These are phyloP conservation scores for Lactarius vividus DNA, from an alignment of 768 basidiomycete genomes.

Conservation along the genomic window DNA sequence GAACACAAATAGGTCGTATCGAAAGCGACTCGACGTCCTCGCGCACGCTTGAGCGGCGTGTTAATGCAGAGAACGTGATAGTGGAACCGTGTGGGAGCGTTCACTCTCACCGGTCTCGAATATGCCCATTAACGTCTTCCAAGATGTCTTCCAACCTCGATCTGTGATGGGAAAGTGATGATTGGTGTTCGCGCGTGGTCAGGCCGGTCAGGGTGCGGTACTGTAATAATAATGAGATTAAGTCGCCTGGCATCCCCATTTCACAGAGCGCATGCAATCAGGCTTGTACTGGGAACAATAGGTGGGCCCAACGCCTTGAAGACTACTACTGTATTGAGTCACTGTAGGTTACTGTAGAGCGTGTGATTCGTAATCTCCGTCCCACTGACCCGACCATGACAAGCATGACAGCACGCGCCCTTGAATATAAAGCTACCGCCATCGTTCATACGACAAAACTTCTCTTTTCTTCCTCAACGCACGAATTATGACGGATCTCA, in stretches of 20 bases:
- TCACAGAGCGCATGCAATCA: neutral
- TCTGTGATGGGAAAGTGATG: neutral
- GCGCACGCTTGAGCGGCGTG: constrained; percentile 1
- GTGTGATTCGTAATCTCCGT: neutral
- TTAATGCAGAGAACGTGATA: constrained; percentile 4
- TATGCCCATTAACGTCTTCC: neutral
- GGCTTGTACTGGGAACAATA: constrained; percentile 1
- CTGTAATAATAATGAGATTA: neutral
- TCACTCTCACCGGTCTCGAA: neutral
- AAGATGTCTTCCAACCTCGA: neutral
- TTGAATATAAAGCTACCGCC: neutral
- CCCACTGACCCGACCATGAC: neutral
- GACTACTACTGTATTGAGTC: too few relatives aligned
- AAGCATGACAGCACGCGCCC: neutral
- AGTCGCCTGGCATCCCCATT: neutral
- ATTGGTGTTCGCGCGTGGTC: neutral
- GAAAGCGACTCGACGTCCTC: neutral
- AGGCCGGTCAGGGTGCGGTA: neutral
- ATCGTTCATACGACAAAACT: neutral
- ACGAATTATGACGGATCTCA: constrained; percentile 22
- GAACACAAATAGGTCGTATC: neutral
- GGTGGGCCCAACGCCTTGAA: neutral
- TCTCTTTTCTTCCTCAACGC: neutral
- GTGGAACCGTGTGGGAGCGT: constrained; percentile 1
- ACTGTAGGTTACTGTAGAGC: too few relatives aligned